Base-by-base conservation (phyloP, 75 land plant species). In the Pinus albicaulis region DNA sequence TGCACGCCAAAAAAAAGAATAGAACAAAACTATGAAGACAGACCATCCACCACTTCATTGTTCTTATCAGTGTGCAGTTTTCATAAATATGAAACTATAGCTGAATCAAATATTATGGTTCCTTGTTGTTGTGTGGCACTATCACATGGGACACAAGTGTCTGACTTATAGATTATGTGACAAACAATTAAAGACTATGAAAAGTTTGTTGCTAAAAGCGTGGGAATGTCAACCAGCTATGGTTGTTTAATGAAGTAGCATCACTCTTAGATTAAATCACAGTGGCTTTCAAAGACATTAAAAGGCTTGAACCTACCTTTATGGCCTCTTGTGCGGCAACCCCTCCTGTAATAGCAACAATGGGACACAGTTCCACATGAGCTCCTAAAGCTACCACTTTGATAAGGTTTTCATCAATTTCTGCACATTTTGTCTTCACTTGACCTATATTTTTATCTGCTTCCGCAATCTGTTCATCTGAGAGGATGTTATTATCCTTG, bases 241-340 rank as follows among this genome's bases (percentile, higher is more conserved):
- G 20, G 44, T 66, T 66, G n/a, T 48, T 66, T 36, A 66, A 15
- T 38, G 71, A 66, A 41, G 71, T 41, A 17, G 52, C n/a, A 41
- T 5, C 10, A 68, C 41, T 68, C 71, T 66, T 66, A 48, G 53
- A 48, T 48, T 48, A 48, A 48, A 48, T 48, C 53, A 10, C 71
- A 41, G 58, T 10, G 57, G 19, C 36, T 34, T 28, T 76, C 57
- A 79, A 61, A 20, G 36, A 61, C 25, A 48, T 41, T 68, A 41
- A 68, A 68, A 4, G 11, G 34, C 71, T 68, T 68, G 13, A 17
- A 38, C 71, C 4, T 17, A 86, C 88, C 88, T 86, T 86, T 24
- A 86, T 86, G 74, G 74, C 87, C 65, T 86, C 88, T 77, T 86
- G 88, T 59, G 88, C 87, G 56, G 88, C 83, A 63, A 86, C 68